A percentile compares a stretch with the other conserved stretches of the same genome.
Evolutionary conservation across 1,284 basidiomycete genomes (phyloP).

Genomic region (Puccinia coronata): DNA sequence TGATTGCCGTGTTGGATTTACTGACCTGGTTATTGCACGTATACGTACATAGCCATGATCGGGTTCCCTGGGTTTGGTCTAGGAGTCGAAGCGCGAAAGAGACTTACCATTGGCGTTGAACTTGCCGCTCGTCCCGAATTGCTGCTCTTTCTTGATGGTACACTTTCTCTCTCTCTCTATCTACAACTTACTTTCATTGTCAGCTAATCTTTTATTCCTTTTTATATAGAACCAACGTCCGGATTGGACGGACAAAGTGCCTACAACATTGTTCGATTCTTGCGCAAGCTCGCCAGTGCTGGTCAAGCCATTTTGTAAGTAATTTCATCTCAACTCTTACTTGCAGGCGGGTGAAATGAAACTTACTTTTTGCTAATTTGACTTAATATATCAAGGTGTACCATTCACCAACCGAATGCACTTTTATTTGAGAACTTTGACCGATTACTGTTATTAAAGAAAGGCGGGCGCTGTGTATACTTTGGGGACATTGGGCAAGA

Average conservation of each 20-base stretch:
- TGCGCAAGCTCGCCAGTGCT: slow-evolving; percentile 76
- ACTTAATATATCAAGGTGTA: slow-evolving; percentile 59
- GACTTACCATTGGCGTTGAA: slow-evolving; percentile 67
- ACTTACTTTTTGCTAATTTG: slow-evolving; percentile 62
- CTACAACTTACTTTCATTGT: neutral
- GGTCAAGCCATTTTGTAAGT: slow-evolving; percentile 70
- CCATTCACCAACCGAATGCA: slow-evolving; percentile 66
- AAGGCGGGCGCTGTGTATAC: slow-evolving; percentile 66
- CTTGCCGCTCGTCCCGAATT: slow-evolving; percentile 61
- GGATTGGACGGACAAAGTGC: slow-evolving; percentile 86
- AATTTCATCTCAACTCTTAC: slow-evolving; percentile 58
- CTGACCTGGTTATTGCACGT: neutral
- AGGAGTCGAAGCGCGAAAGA: slow-evolving; percentile 64
- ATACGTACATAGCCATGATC: slow-evolving; percentile 30
- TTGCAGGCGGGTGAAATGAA: slow-evolving; percentile 57
- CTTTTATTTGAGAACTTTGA: slow-evolving; percentile 67
- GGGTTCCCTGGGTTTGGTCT: slow-evolving; percentile 63
- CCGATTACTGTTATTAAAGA: slow-evolving; percentile 62
- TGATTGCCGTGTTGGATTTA: neutral
- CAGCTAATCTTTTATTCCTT: neutral
- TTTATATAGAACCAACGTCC: slow-evolving; percentile 63
- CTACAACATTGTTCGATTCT: slow-evolving; percentile 78
- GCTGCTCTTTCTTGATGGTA: slow-evolving; percentile 47
- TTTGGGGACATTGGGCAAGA: slow-evolving; percentile 65
- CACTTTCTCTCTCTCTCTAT: neutral